Percentiles rank a stretch among this genome's conserved stretches.
These are phyloP conservation scores for Stachybotrys elegans DNA, from an alignment of 2,329 filamentous ascomycete genomes.

Conservation along the genomic window DNA sequence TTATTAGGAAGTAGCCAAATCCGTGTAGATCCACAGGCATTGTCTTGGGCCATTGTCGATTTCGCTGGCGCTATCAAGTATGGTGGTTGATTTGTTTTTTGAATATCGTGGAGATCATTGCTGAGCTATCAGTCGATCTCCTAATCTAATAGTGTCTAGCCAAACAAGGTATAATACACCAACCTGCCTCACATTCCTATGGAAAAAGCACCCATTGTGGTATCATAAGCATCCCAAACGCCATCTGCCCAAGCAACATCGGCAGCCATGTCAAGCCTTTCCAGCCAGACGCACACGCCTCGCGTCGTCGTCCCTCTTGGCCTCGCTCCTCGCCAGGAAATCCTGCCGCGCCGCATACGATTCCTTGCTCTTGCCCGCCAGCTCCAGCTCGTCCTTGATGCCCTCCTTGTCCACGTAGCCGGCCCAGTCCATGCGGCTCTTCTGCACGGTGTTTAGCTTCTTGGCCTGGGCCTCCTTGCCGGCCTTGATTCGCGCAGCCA, in stretches of 20 bases:
- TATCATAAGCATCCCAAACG: constrained; percentile 22
- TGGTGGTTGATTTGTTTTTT: too few species aligned
- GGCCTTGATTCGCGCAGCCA: constrained; percentile 42
- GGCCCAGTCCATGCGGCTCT: constrained; percentile 70
- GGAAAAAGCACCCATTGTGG: too few species aligned
- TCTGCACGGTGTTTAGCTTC: constrained; percentile 67
- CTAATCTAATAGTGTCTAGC: too few species aligned
- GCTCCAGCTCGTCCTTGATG: constrained; percentile 62
- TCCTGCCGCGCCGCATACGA: constrained; percentile 59
- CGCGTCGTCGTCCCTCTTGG: constrained; percentile 56
- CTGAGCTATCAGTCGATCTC: too few species aligned
- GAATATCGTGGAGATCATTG: too few species aligned
- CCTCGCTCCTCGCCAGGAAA: constrained; percentile 61
- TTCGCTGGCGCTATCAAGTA: too few species aligned
- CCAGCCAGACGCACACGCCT: constrained; percentile 46
- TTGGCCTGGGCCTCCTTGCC: constrained; percentile 48
- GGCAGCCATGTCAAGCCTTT: constrained; percentile 15
- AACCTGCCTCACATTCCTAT: too few species aligned
- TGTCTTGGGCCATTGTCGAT: too few species aligned
- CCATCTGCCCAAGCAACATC: constrained; percentile 9
- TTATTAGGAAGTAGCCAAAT: too few species aligned
- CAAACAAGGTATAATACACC: too few species aligned
- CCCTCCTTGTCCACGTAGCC: constrained; percentile 67
- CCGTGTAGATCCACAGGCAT: too few species aligned
- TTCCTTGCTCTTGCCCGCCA: constrained; percentile 60